Evolutionary conservation across 768 basidiomycete genomes (phyloP), one percentile per base, ranked within the genome.

Genomic region (Xerocomellus dryophilus): DNA sequence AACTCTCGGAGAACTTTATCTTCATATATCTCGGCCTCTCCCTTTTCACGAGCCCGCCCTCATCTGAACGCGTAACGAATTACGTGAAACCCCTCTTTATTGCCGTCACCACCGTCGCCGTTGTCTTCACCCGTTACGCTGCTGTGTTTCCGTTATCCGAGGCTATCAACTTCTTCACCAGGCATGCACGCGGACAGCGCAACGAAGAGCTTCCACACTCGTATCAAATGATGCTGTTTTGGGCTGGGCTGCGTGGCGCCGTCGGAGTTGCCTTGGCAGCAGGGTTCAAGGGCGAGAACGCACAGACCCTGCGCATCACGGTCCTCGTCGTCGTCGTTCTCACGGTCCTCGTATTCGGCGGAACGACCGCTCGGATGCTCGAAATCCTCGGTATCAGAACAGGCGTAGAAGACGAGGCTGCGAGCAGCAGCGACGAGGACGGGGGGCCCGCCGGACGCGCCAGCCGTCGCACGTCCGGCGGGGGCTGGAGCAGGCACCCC

Each of bases 211-310:
- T 99, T 5, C 95, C 97, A 1, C 95, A 98, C 70, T 94, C 93
- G 11, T 98, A 99, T 66, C 95, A 98, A 64, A 96, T 98, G 92
- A 97, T 98, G 94, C 75, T 98, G 15, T 98, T 98, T 73, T 99
- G 96, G 97, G 96, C 96, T 1, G 96, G 96, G 6, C 74, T 99
- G 50, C 80, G 97, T 27, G 97, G 97, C 34, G 97, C 97, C 0
- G 97, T 99, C 40, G 97, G 97, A 36, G 97, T 99, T 20, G 97
- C 97, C 4, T 82, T 99, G 29, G 97, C 97, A 1, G 90, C 93
- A 2, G 95, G 95, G 3, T 96, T 99, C 78, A 86, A 86, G 53
- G 96, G 97, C n/a, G 79, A 84, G 27, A 96, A 96, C 65, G 93
- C 93, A 0, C 85, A 92, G 62, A 92, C 90, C 38, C 79, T 99